Conservation (phyloP, 371 early-diverging fungal genomes). For the Lichtheimia ramosa region DNA sequence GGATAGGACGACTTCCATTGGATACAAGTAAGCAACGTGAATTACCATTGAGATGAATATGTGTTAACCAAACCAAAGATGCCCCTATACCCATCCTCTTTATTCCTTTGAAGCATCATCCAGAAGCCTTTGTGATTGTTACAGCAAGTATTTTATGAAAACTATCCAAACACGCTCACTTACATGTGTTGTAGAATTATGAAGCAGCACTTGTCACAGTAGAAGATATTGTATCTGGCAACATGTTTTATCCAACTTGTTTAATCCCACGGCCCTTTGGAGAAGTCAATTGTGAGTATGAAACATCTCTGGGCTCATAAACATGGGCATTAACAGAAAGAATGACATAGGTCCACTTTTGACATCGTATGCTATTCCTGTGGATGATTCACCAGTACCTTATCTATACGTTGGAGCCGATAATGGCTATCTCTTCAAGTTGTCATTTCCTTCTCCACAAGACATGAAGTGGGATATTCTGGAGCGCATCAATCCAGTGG, state of each 20-base stretch:
- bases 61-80: conserved; percentile 11
- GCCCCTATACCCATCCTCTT: conserved; percentile 37
- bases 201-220: conserved; percentile 9
- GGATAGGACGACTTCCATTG: conserved; percentile 34
- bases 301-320: no score
- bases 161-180: background rate
- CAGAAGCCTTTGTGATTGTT: conserved; percentile 37
- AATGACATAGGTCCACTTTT: conserved; percentile 25
- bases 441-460: conserved; percentile 8
- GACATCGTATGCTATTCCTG: conserved; percentile 23
- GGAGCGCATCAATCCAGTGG: conserved; percentile 22
- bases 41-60: background rate
- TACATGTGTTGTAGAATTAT: conserved; percentile 1
- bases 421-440: conserved; percentile 27
- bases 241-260: conserved; percentile 30
- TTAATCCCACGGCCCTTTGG: conserved; percentile 22
- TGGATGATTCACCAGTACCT: background rate
- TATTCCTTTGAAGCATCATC: conserved; percentile 28
- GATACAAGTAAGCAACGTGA: conserved; percentile 25
- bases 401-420: conserved; percentile 33
- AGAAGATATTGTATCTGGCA: conserved; percentile 31
- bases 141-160: conserved; percentile 24
- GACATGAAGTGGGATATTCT: conserved; percentile 21
- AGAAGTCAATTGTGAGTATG: conserved; percentile 20
- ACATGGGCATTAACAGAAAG: background rate